Evolutionary conservation across 345 rosid genomes (phyloP), one percentile per base, ranked within the genome.

Genomic region (Populus ilicifolia): DNA sequence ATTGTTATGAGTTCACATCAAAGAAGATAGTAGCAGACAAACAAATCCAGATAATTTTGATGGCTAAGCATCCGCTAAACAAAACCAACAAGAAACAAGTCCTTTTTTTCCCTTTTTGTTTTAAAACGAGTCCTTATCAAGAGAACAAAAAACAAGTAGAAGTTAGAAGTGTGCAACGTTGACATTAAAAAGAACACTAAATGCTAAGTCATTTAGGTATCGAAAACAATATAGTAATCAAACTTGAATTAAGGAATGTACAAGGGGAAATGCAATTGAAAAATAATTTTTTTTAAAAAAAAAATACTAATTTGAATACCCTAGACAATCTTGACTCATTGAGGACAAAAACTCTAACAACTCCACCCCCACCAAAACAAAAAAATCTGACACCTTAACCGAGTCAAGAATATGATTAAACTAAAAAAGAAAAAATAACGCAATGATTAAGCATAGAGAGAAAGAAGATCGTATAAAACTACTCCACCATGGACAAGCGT

Each of bases 1-100:
- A 67, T 67, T 67, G 56, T 39, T 63, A 52, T 36, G n/a, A 23
- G 67, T 69, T 54, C 73, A 25, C 67, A 77, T 76, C 56, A 69
- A 25, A 5, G 12, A 59, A 29, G 73, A 68, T 38, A 52, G 66
- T 63, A 70, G 71, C 61, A 69, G 73, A 27, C 67, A 69, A 69
- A 39, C 29, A 56, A 56, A 54, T 35, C 69, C 38, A 69, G 13
- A 67, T 68, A 52, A 21, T 46, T 52, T 36, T 67, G 67, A 76
- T 36, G 35, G n/a, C 33, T 8, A 76, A 68, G 16, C 39, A 61
- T 27, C 17, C 17, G 18, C 41, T 52, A 67, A 52, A 67, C 67
- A 76, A 75, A 20, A 35, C 21, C 67, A n/a, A 46, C 50, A 46
- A 46, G 50, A 46, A 46, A 14, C 50, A 13, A 46, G 50, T 46